Evolutionary conservation across 2,329 filamentous ascomycete species (phyloP).

Genomic region (Coleophoma cylindrospora): DNA sequence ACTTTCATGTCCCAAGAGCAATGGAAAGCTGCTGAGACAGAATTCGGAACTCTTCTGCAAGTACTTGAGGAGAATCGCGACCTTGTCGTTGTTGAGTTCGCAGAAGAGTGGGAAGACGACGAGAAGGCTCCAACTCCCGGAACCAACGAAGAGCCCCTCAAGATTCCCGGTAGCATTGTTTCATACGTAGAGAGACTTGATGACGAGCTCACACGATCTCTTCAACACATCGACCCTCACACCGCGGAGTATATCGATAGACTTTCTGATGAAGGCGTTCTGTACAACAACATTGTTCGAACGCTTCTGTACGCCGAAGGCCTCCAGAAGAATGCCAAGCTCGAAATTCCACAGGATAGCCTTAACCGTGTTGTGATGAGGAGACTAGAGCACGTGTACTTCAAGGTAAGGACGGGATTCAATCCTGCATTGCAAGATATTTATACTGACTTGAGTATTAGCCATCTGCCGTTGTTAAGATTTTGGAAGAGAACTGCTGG

Average conservation of each 20-base stretch:
- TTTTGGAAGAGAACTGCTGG: slow-evolving; percentile 93
- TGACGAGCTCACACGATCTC: slow-evolving; percentile 93
- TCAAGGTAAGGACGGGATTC: slow-evolving; percentile 61
- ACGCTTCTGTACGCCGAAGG: slow-evolving; percentile 84
- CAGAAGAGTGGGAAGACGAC: slow-evolving; percentile 98
- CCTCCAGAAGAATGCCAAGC: slow-evolving; percentile 63
- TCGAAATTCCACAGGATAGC: slow-evolving; percentile 77
- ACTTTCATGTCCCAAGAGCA: slow-evolving; percentile 91
- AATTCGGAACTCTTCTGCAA: slow-evolving; percentile 72
- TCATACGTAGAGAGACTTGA: slow-evolving; percentile 94
- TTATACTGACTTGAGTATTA: slow-evolving; percentile 26
- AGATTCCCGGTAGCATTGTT: slow-evolving; percentile 87
- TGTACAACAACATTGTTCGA: slow-evolving; percentile 92
- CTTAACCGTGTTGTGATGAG: slow-evolving; percentile 92
- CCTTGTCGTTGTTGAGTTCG: slow-evolving; percentile 82
- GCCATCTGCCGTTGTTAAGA: slow-evolving; percentile 87
- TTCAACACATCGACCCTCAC: slow-evolving; percentile 96
- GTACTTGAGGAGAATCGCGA: slow-evolving; percentile 76
- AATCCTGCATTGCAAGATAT: slow-evolving; percentile 4
- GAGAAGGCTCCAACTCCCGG: slow-evolving; percentile 80
- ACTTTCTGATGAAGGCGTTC: slow-evolving; percentile 78
- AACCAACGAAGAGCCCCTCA: slow-evolving; percentile 68
- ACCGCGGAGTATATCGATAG: slow-evolving; percentile 98
- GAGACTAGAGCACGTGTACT: slow-evolving; percentile 95
- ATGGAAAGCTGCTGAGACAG: slow-evolving; percentile 91